phyloP scores from a whole-genome alignment of 345 rosid genomes.

The Capsella bursapastoris region DNA sequence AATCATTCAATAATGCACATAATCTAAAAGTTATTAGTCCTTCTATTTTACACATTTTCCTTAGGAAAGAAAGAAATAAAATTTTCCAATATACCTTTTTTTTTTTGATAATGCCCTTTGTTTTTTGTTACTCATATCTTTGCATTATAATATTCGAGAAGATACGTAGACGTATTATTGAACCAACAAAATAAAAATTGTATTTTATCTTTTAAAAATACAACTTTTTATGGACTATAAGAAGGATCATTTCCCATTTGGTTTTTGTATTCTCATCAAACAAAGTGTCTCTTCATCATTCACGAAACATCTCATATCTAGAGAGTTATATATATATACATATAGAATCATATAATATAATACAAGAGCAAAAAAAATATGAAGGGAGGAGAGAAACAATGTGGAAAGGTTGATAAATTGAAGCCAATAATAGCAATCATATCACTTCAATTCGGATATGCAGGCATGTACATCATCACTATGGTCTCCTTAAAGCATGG shows the following conservation, averaged over 20 bases:
- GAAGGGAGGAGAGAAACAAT: constrained; percentile 39
- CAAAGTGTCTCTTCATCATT: constrained; percentile 36
- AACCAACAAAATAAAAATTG: constrained; percentile 27
- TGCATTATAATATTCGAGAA: constrained; percentile 38
- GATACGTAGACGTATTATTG: constrained; percentile 47
- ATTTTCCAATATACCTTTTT: background rate
- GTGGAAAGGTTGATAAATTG: constrained; percentile 42
- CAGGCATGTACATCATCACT: constrained; percentile 82
- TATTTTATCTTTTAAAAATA: constrained; percentile 29
- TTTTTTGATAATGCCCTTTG: background rate
- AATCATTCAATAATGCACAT: background rate
- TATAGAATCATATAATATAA: background rate
- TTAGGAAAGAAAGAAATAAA: background rate
- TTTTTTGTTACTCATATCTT: background rate
- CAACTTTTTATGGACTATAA: constrained; percentile 44
- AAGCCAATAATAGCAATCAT: constrained; percentile 83
- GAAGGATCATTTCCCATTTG: constrained; percentile 31
- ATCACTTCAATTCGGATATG: constrained; percentile 84
- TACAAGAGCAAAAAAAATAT: constrained; percentile 17
- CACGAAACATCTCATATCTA: constrained; percentile 20
- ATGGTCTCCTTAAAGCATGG: constrained; percentile 78
- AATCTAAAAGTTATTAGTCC: background rate
- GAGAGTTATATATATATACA: constrained; percentile 3
- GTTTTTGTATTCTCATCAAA: constrained; percentile 37
- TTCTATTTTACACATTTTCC: background rate